Base-by-base conservation (phyloP, 768 basidiomycete species). In the Leccinum boreale region DNA sequence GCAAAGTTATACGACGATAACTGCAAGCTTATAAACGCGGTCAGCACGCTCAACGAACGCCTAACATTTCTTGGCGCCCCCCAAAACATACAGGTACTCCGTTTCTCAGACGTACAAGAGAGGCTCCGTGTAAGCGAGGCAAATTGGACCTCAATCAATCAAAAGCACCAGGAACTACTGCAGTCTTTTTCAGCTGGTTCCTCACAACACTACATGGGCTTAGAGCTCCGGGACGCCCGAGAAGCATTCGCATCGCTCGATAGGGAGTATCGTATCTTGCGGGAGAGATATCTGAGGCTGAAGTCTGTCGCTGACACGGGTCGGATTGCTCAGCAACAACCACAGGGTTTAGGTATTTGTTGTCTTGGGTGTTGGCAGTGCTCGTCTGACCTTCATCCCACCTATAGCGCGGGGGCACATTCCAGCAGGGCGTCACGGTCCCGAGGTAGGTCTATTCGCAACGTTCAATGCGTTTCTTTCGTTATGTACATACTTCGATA, bases 1-100 rank as follows among this genome's bases (percentile, higher is more conserved):
- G 42, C 63, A 53, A 74, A 67, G 55, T 57, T 79, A 39, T 78
- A 70, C 53, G 61, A 72, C 31, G 78, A 80, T 59, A 80, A 80
- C 56, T 62, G 58, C 44, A 65, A 57, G n/a, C 69, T 70, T 8
- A 67, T 73, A 1, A 60, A 62, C 44, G 57, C 64, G 1, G 63
- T 76, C 29, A 65, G 67, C 36, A 53, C 52, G 35, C 72, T 76
- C 53, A 69, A 74, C 35, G 68, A 73, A 21, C 73, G 70, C 19
- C 47, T 74, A 11, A 31, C 65, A 2, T 58, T 68, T 26, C 3
- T 64, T 42, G 61, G 49, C 4, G 66, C 66, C 2, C 59, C 63
- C 14, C 57, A 57, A 35, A 62, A 59, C 12, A 14, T 57, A 17
- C 67, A 70, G 46, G 45, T 61, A 1, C 59, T 58, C 19, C 58